These are phyloP conservation scores for Fomes fomentarius DNA, from an alignment of 1,284 basidiomycete species.

Conservation along the genomic window DNA sequence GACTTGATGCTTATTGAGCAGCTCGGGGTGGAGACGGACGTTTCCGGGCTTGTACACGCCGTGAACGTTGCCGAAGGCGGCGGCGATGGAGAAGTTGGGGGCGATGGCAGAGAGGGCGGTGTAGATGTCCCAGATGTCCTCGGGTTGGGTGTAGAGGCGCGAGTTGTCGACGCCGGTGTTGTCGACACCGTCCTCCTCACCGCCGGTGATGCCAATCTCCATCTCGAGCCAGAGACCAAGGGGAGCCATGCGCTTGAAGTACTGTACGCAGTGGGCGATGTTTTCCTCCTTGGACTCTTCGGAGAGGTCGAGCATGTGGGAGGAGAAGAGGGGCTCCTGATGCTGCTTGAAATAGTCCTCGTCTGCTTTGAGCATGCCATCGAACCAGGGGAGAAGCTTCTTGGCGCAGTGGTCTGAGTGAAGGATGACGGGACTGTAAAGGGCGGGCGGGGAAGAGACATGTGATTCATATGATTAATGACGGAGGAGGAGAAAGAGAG, in stretches of 20 bases:
- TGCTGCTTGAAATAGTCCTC: constrained; percentile 92
- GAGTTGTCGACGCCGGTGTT: constrained; percentile 95
- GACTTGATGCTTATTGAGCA: constrained; percentile 92
- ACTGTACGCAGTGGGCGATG: constrained; percentile 92
- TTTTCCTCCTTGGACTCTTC: constrained; percentile 98
- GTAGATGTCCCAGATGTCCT: constrained; percentile 95
- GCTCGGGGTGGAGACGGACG: constrained; percentile 90
- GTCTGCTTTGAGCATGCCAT: constrained; percentile 98
- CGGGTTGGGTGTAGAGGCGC: constrained; percentile 95
- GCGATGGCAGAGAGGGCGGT: constrained; percentile 82
- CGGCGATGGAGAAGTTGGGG: constrained; percentile 96
- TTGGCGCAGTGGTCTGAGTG: constrained; percentile 99
- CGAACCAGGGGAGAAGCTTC: constrained; percentile 99
- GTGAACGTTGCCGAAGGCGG: constrained; percentile 97
- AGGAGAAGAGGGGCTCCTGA: constrained; percentile 94
- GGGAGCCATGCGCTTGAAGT: constrained; percentile 95
- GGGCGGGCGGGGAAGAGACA: neutral
- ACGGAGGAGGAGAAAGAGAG: constrained; percentile 3
- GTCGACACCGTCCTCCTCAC: constrained; percentile 99
- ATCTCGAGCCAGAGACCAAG: constrained; percentile 99
- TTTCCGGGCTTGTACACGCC: constrained; percentile 96
- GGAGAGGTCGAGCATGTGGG: constrained; percentile 99
- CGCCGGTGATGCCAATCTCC: constrained; percentile 99
- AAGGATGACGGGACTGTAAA: constrained; percentile 86
- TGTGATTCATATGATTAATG: neutral